Evolutionary conservation across 1,284 basidiomycete species (phyloP).

Genomic region (Austroboletus novae-zelandiae): DNA sequence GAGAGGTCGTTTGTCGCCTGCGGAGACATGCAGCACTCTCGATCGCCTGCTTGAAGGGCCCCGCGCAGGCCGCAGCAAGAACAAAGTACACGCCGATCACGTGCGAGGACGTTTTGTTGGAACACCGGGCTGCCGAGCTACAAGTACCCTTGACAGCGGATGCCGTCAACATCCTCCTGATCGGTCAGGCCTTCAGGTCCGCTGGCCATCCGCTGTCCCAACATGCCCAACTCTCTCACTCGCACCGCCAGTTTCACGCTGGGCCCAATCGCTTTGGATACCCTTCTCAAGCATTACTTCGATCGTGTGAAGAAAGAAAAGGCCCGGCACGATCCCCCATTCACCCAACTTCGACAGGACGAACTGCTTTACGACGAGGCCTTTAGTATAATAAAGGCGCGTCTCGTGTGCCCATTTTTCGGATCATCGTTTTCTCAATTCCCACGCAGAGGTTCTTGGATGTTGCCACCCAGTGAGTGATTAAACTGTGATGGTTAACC

Average conservation of each 20-base stretch:
- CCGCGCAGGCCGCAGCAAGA: no score
- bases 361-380: conserved; percentile 83
- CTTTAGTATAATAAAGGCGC: conserved; percentile 77
- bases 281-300: conserved; percentile 81
- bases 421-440: not conserved
- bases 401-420: conserved; percentile 13
- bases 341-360: conserved; percentile 60
- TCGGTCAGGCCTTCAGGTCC: not conserved
- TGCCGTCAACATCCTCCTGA: not conserved
- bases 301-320: conserved; percentile 54
- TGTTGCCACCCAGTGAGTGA: conserved; percentile 48
- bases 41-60: no score
- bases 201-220: not conserved
- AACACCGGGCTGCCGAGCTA: not conserved
- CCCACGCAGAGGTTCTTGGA: conserved; percentile 55
- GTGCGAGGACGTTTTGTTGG: not conserved
- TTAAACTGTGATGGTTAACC: not conserved
- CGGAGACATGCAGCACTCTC: no score
- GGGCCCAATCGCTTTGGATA: conserved; percentile 76
- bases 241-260: conserved; percentile 61
- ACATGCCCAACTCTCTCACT: conserved; percentile 50
- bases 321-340: conserved; percentile 14
- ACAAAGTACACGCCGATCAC: no score
- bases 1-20: no score
- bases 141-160: no score